Conservation (phyloP, 768 basidiomycete genomes). For the Rubroboletus satanas region DNA sequence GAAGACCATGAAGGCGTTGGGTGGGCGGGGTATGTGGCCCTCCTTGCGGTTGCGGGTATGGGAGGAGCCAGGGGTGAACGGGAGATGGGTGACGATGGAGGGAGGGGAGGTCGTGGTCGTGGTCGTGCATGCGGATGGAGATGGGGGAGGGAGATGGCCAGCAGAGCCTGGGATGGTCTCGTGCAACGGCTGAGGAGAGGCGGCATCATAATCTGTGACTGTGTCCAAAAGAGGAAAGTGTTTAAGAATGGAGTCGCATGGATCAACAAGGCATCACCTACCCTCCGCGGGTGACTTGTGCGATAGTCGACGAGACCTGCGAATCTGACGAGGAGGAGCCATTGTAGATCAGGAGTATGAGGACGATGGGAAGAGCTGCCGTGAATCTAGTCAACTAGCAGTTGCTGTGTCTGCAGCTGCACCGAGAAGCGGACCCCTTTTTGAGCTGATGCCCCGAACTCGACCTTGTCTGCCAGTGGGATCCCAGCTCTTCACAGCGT, state of each 20-base stretch:
- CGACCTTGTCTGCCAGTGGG: conserved; percentile 14
- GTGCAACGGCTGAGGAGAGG: conserved; percentile 23
- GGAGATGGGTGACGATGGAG: conserved; percentile 23
- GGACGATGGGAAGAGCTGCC: background rate
- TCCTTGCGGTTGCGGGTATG: conserved; percentile 40
- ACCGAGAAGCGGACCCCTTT: conserved; percentile 21
- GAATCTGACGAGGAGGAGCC: conserved; percentile 32
- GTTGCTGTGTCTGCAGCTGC: conserved; percentile 6
- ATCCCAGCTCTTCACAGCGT: conserved; percentile 33
- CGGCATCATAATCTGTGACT: conserved; percentile 26
- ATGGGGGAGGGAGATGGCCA: conserved; percentile 10
- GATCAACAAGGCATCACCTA: conserved; percentile 20
- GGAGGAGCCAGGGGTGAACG: conserved; percentile 33
- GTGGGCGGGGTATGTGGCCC: conserved; percentile 67
- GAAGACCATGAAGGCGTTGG: conserved; percentile 85
- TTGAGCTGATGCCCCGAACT: conserved; percentile 27
- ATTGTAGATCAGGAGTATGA: conserved; percentile 18
- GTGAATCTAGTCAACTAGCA: background rate
- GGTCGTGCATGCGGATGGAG: conserved; percentile 17
- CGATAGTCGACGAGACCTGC: conserved; percentile 45
- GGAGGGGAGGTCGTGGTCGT: conserved; percentile 16
- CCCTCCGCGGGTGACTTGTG: conserved; percentile 36
- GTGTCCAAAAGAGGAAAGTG: conserved; percentile 34
- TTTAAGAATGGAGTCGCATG: conserved; percentile 29
- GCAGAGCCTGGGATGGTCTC: background rate